Evolutionary conservation across 2,329 filamentous ascomycete species (phyloP).

Genomic region (Alternaria burnsii): DNA sequence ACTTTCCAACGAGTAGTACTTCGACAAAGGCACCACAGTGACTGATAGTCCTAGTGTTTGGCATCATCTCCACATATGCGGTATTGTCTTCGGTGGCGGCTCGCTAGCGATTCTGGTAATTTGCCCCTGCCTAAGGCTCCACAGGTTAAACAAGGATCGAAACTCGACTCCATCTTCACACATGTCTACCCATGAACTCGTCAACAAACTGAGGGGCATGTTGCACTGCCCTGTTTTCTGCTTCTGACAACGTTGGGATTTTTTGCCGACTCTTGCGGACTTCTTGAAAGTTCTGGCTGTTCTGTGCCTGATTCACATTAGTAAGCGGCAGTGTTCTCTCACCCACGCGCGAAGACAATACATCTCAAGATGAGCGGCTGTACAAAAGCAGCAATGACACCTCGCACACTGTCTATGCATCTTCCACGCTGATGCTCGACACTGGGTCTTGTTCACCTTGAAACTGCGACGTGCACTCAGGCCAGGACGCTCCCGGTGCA

Average conservation of each 20-base stretch:
- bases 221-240: background rate
- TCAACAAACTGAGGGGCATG: background rate
- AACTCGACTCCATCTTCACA: background rate
- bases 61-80: background rate
- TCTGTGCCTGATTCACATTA: background rate
- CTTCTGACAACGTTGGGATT: background rate
- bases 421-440: background rate
- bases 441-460: background rate
- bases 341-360: background rate
- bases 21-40: background rate
- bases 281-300: background rate
- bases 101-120: background rate
- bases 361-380: background rate
- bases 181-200: background rate
- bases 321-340: background rate
- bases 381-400: background rate
- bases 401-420: background rate
- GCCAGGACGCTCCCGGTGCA: background rate
- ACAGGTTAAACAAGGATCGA: background rate
- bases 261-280: background rate
- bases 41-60: background rate
- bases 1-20: background rate
- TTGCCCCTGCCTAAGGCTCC: conserved; percentile 1
- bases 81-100: background rate
- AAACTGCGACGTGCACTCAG: background rate